Evolutionary conservation across 441 rosid genomes (phyloP), one percentile per base, ranked within the genome.

Genomic region (Gossypium davidsonii): DNA sequence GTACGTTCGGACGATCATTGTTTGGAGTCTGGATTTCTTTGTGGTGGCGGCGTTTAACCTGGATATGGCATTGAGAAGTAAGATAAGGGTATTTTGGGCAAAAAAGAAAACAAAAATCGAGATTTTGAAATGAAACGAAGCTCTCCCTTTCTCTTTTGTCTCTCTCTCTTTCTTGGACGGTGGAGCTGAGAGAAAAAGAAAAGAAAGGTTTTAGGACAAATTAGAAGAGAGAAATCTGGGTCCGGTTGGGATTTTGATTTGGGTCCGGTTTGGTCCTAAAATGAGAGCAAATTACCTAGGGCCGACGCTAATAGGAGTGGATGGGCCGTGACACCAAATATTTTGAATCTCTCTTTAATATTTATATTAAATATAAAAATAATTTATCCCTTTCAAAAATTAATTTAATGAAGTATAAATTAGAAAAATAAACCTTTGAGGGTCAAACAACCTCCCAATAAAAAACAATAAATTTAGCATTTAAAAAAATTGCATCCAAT

Each of bases 1-100:
- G 89, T 94, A 94, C 1, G 93, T 94, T 74, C 97, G 84, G 65
- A 87, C 97, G 53, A 89, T 89, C 98, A 90, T 92, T 78, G 79
- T 73, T 76, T 73, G 55, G 58, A 46, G 6, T 58, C 57, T 65
- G 28, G 26, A 12, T 67, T 52, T 1, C 59, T 67, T n/a, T 25
- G 46, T 3, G 9, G 53, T 14, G 52, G 48, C 46, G 72, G 61
- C 61, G 61, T 23, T 15, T 56, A 44, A 8, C 46, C 37, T 2
- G 74, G 70, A 59, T 74, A 72, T 70, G 82, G 62, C 84, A 83
- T 75, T 78, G 25, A 51, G 74, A 51, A 17, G 26, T 17, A 62
- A 70, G 31, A 37, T 0, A 72, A 73, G 89, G 92, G 86, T 74
- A 77, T 48, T 85, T 79, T 34, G 59, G 87, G 84, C 25, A 76